Base-by-base conservation (phyloP, 163 green algal genomes). In the Chlamydomonas reinhardtii region DNA sequence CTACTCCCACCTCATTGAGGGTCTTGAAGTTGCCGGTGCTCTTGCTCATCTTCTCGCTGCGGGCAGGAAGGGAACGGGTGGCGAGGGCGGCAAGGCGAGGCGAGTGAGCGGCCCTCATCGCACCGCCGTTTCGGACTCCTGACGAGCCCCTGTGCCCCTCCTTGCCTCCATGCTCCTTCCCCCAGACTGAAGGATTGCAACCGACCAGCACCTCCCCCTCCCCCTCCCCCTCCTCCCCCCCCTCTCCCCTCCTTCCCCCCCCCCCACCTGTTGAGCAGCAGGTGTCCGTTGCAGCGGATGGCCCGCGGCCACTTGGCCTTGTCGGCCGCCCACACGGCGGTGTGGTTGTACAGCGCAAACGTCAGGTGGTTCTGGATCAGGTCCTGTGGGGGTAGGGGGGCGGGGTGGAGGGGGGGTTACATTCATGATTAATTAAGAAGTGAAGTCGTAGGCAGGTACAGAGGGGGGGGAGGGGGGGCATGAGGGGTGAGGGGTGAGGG, bases 271-370 rank as follows among this genome's bases (percentile, higher is more conserved):
- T 99, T 99, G 22, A 99, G 94, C 88, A 99, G 90, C 88, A 99
- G 95, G 92, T 99, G 98, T 22, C 98, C 98, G 88, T 99, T 99
- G 93, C 91, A 97, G 77, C 98, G 95, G 84, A 99, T 96, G 56
- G 90, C 83, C 0, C 84, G 85, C 17, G 97, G 97, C 97, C 96
- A 99, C 81, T 94, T 85, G 79, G 64, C 65, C 16, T 74, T 74
- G 29, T 86, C 56, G 52, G 61, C 24, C 2, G 84, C 71, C 92
- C 97, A 99, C 31, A 99, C 95, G 62, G 97, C 97, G 25, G 94
- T 98, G 94, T 99, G 98, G 88, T 97, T 99, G 95, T 99, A 99
- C 79, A 99, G 95, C 66, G 87, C 92, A 86, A 99, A 99, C 25
- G 96, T 99, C 29, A 99, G 93, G 92, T 99, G 98, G 92, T 99